Percentiles rank a stretch among this genome's conserved stretches.
Evolutionary conservation across 2,329 filamentous ascomycete genomes (phyloP).

Genomic region (Bretziella fagacearum): DNA sequence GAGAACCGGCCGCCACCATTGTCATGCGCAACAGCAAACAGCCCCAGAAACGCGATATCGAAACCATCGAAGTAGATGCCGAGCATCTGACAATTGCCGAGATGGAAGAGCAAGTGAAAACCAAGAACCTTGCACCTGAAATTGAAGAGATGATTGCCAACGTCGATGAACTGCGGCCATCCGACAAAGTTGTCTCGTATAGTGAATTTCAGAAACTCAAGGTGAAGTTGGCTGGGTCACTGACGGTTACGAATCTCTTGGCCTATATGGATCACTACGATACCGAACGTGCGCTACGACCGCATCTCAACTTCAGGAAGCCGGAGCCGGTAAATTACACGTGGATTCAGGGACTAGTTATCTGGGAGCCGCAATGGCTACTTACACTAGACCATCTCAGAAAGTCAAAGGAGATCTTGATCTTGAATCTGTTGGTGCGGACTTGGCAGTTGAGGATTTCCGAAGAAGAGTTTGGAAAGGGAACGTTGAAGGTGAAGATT

Average conservation of each 20-base stretch:
- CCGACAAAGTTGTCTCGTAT: conserved; percentile 22
- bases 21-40: conserved; percentile 26
- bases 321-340: conserved; percentile 17
- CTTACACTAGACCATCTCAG: not conserved
- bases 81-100: conserved; percentile 17
- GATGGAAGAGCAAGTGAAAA: conserved; percentile 21
- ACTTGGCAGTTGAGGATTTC: conserved; percentile 34
- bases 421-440: conserved; percentile 28
- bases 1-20: conserved; percentile 27
- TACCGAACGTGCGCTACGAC: conserved; percentile 2
- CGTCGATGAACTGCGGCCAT: conserved; percentile 33
- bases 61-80: conserved; percentile 12
- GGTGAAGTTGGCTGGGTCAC: conserved; percentile 26
- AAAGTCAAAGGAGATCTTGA: conserved; percentile 26
- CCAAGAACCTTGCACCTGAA: conserved; percentile 18
- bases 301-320: conserved; percentile 6
- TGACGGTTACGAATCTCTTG: conserved; percentile 29
- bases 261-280: conserved; percentile 23
- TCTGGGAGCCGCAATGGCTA: conserved; percentile 26
- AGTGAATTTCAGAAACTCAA: conserved; percentile 28
- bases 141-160: conserved; percentile 26
- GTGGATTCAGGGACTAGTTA: conserved; percentile 28
- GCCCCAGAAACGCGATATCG: conserved; percentile 1
- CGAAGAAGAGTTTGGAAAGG: conserved; percentile 28
- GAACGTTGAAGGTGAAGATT: conserved; percentile 26